These are phyloP conservation scores for Acanthamoeba castellanii DNA, from an alignment of 208 protist genomes.

Conservation along the genomic window DNA sequence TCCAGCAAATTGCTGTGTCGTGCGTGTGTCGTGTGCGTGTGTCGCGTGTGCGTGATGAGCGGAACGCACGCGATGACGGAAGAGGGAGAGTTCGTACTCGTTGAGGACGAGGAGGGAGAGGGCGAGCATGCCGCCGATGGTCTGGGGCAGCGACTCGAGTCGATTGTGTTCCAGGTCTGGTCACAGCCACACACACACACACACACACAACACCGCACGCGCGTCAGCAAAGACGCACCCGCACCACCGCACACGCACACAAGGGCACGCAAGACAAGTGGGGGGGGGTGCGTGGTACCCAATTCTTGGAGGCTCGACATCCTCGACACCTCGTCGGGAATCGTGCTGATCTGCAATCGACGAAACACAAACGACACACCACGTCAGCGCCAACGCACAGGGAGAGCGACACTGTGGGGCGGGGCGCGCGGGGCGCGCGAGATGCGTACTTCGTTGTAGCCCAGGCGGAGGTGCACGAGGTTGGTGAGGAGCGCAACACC, in stretches of 20 bases:
- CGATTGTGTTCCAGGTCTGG: constrained; percentile 38
- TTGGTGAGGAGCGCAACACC: neutral
- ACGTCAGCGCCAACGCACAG: too few relatives aligned
- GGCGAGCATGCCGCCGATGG: neutral
- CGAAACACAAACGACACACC: too few relatives aligned
- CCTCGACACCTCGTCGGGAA: neutral
- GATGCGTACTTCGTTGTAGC: too few relatives aligned
- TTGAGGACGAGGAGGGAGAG: constrained; percentile 54
- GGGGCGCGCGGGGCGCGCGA: too few relatives aligned
- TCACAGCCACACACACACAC: too few relatives aligned
- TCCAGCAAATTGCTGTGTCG: neutral
- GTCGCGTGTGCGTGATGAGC: neutral
- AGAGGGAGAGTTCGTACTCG: neutral
- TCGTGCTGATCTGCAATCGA: neutral
- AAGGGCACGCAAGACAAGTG: too few relatives aligned
- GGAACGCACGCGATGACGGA: neutral
- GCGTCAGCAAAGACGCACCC: too few relatives aligned
- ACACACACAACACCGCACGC: too few relatives aligned
- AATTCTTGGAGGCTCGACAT: constrained; percentile 41
- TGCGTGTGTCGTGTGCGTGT: neutral
- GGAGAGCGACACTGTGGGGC: too few relatives aligned
- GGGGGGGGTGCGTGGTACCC: neutral
- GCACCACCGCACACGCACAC: too few relatives aligned
- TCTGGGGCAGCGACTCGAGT: neutral
- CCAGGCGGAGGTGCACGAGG: constrained; percentile 12